A percentile compares a stretch with the other conserved stretches of the same genome.
Conservation (phyloP, 805 yeast species). For the Phaffomyces antillensis region DNA sequence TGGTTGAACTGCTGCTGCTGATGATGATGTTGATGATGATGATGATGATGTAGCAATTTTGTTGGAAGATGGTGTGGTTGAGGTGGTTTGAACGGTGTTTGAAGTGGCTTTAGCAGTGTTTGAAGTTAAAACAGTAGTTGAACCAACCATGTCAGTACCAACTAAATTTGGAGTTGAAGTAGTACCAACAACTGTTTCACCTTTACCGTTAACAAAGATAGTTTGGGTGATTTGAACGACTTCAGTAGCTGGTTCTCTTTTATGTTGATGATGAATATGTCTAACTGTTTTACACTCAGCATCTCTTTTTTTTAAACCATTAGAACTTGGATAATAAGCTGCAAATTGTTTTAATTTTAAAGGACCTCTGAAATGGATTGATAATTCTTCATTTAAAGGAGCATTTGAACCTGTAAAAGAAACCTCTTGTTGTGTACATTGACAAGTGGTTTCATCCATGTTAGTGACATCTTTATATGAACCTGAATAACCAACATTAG, state of each 20-base stretch:
- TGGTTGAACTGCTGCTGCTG: conserved; percentile 19
- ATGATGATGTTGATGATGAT: conserved; percentile 26
- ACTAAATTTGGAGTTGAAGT: neutral
- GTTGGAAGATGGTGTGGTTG: conserved; percentile 26
- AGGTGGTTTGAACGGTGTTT: conserved; percentile 25
- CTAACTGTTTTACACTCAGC: conserved; percentile 26
- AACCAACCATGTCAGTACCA: conserved; percentile 13
- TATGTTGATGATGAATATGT: conserved; percentile 43
- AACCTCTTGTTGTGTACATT: conserved; percentile 52
- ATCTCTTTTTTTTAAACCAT: conserved; percentile 35
- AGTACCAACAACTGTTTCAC: conserved; percentile 26
- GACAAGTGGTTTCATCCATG: conserved; percentile 68
- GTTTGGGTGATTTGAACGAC: conserved; percentile 72
- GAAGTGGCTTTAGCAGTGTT: conserved; percentile 24
- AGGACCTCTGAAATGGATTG: conserved; percentile 91
- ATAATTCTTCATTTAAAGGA: conserved; percentile 81
- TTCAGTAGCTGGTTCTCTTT: conserved; percentile 49
- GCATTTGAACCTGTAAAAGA: conserved; percentile 67
- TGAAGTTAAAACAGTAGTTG: conserved; percentile 17
- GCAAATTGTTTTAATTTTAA: conserved; percentile 75
- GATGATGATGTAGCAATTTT: conserved; percentile 27
- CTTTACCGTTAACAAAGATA: conserved; percentile 58
- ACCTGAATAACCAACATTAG: conserved; percentile 79
- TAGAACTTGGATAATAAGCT: conserved; percentile 66
- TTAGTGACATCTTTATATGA: conserved; percentile 70